Base-by-base conservation (phyloP, 192 early-diverging fungal species). In the Cladochytrium replicatum region DNA sequence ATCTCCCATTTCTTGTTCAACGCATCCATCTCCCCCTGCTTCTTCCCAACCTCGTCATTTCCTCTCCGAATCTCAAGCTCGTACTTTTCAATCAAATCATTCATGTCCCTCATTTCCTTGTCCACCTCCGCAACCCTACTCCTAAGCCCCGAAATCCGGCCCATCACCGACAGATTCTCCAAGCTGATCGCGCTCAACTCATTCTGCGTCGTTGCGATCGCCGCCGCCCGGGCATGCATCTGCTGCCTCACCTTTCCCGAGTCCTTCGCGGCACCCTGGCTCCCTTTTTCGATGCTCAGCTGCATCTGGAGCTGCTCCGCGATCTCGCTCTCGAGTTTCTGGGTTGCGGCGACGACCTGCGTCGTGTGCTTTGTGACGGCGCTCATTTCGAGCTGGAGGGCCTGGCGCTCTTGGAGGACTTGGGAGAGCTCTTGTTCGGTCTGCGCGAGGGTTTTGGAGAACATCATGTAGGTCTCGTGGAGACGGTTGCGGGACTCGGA, bases 1-100 rank as follows among this genome's bases (percentile, higher is more conserved):
- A 64, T 61, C 31, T 79, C 72, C 37, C 60, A 78, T 50, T 79
- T 80, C 40, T 78, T 78, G 59, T 80, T 80, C 30, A 80, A 55
- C 60, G 59, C 21, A 62, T 80, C 78, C 56, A 80, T 71, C 49
- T 80, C 78, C 3, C 56, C 54, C 42, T 74, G 71, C 57, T 73
- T 75, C 43, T 80, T 80, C 15, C 63, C 67, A 34, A 80, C 47
- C 54, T 72, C 69, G 48, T 77, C 75, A 44, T 80, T 80, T n/a
- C 68, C 25, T 29, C 72, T 23, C 17, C 73, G 48, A 30, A 80
- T 78, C 60, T 80, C 78, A 31, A 62, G 21, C 59, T 80, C 78
- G 42, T 80, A 80, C 59, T 78, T 78, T 46, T 75, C 78, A 29
- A 80, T 63, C 48, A 70, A 49, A 23, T 48, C 54, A 40, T 78